Evolutionary conservation across 495 filamentous ascomycete species (phyloP).

Genomic region (Aspergillus diversus): DNA sequence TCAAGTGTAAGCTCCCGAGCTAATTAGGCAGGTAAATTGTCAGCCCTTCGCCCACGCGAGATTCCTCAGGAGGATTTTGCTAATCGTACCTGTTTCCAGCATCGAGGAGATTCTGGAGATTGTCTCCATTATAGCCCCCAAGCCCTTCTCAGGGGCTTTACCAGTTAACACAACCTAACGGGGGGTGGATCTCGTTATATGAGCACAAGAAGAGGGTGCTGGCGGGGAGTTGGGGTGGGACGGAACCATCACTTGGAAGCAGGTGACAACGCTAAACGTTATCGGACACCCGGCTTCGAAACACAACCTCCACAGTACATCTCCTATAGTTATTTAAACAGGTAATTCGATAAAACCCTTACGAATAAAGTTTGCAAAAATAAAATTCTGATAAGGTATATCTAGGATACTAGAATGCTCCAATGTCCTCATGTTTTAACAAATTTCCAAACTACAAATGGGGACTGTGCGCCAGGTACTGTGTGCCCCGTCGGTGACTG

Average conservation of each 20-base stretch:
- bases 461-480: slow-evolving; percentile 29
- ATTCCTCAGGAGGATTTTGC: background rate
- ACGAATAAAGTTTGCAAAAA: background rate
- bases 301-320: background rate
- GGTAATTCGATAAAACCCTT: background rate
- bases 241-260: background rate
- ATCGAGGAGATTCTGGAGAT: slow-evolving; percentile 90
- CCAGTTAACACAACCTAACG: slow-evolving; percentile 21
- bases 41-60: slow-evolving; percentile 7
- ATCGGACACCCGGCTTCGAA: slow-evolving; percentile 7
- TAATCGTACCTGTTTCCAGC: slow-evolving; percentile 77
- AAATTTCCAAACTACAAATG: slow-evolving; percentile 20
- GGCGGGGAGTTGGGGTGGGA: background rate
- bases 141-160: slow-evolving; percentile 16
- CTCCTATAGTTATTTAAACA: background rate
- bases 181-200: slow-evolving; percentile 16
- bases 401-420: background rate
- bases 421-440: background rate
- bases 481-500: slow-evolving; percentile 39
- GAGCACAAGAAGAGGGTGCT: no score
- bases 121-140: slow-evolving; percentile 75
- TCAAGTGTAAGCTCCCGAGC: slow-evolving; percentile 96
- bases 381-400: background rate
- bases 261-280: slow-evolving; percentile 23
- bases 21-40: slow-evolving; percentile 43